phyloP scores from a whole-genome alignment of 2,329 filamentous ascomycete genomes.

The Proliferodiscus dingleyae region DNA sequence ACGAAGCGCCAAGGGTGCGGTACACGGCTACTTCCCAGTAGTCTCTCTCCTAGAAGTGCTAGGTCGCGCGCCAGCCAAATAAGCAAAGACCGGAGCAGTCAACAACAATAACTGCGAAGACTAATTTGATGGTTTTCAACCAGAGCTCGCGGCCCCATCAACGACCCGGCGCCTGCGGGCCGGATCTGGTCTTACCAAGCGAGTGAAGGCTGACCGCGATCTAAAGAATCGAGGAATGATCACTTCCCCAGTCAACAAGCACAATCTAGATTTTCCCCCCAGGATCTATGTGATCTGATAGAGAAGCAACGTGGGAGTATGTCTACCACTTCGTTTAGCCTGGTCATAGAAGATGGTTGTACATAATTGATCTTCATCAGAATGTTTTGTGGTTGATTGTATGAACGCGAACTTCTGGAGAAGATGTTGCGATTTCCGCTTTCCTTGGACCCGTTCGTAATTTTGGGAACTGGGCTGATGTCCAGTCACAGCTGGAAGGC shows the following conservation, averaged over 20 bases:
- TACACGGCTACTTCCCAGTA: not conserved
- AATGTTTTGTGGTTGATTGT: too few relatives aligned
- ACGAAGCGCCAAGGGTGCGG: not conserved
- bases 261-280: not conserved
- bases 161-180: conserved; percentile 22
- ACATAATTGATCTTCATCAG: too few relatives aligned
- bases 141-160: conserved; percentile 14
- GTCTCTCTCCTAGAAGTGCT: not conserved
- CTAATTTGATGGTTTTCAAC: conserved; percentile 13
- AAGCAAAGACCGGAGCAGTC: conserved; percentile 5
- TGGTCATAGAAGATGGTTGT: too few relatives aligned
- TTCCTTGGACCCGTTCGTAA: not conserved
- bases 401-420: too few relatives aligned
- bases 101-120: conserved; percentile 10
- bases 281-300: not conserved
- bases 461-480: not conserved
- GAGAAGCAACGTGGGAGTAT: too few relatives aligned
- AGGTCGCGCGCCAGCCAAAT: conserved; percentile 1
- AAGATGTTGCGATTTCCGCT: not conserved
- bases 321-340: too few relatives aligned
- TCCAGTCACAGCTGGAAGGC: not conserved
- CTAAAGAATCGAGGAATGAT: conserved; percentile 9
- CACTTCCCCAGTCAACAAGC: not conserved
- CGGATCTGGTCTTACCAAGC: conserved; percentile 22
- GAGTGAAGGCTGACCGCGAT: conserved; percentile 14